phyloP scores from a whole-genome alignment of 164 flowering plant species.

The Magnolia officinalis region DNA sequence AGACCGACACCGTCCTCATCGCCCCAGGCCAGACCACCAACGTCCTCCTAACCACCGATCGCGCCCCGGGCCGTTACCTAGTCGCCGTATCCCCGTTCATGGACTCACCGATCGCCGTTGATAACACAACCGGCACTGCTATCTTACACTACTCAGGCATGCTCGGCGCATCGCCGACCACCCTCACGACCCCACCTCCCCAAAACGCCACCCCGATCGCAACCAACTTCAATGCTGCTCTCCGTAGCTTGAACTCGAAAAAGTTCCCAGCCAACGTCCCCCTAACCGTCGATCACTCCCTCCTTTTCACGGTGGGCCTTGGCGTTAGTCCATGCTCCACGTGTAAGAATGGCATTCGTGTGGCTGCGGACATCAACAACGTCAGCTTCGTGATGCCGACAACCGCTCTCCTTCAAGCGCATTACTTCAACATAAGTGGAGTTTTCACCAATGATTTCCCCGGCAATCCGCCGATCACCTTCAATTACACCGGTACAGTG shows the following conservation, averaged over 20 bases:
- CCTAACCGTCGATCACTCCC: constrained; percentile 40
- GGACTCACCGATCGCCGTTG: constrained; percentile 70
- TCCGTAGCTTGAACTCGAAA: constrained; percentile 58
- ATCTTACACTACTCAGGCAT: constrained; percentile 63
- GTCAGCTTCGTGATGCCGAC: constrained; percentile 76
- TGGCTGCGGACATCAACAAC: constrained; percentile 63
- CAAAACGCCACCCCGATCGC: constrained; percentile 63
- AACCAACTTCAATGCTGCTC: constrained; percentile 46
- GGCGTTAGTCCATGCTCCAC: constrained; percentile 64
- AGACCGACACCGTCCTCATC: constrained; percentile 50
- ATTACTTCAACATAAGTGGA: constrained; percentile 58
- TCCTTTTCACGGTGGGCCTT: constrained; percentile 63
- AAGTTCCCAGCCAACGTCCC: constrained; percentile 64
- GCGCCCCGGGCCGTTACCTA: constrained; percentile 49
- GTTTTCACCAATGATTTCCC: constrained; percentile 80
- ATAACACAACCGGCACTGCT: constrained; percentile 69
- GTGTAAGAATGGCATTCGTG: constrained; percentile 66
- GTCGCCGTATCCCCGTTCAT: constrained; percentile 72
- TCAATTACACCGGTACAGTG: constrained; percentile 47
- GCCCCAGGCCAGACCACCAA: constrained; percentile 89
- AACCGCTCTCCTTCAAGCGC: constrained; percentile 64
- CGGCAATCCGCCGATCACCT: constrained; percentile 44
- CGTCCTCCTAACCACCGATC: constrained; percentile 46
- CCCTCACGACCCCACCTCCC: constrained; percentile 46
- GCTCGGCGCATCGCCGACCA: constrained; percentile 29